These are phyloP conservation scores for Przewalskia tangutica DNA, from an alignment of 257 asterid species.

Conservation along the genomic window DNA sequence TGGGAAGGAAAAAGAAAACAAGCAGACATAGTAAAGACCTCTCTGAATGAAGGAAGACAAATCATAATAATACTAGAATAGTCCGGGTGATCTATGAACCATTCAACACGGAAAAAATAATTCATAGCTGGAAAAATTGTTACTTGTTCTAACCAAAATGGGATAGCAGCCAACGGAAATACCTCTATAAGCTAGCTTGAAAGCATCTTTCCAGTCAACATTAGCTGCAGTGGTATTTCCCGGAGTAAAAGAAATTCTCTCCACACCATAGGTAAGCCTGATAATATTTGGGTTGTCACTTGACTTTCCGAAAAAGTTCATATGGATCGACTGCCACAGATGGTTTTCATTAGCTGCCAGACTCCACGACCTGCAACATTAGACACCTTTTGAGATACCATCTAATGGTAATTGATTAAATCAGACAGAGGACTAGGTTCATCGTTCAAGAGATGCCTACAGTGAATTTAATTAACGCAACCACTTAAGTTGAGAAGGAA, in stretches of 20 bases:
- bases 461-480: background rate
- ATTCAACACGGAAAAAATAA: background rate
- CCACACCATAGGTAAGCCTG: background rate
- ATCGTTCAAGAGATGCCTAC: background rate
- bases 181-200: constrained; percentile 44
- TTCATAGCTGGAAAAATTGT: background rate
- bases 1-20: background rate
- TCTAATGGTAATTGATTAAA: constrained; percentile 3
- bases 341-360: constrained; percentile 52
- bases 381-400: background rate
- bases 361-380: constrained; percentile 57
- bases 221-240: constrained; percentile 4
- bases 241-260: background rate
- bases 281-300: constrained; percentile 1
- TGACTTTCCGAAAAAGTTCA: constrained; percentile 26
- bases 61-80: background rate
- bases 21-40: background rate
- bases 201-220: constrained; percentile 38
- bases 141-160: background rate
- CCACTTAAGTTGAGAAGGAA: background rate
- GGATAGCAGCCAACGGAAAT: background rate
- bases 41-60: background rate
- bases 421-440: background rate
- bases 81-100: background rate
- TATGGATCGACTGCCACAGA: constrained; percentile 52